Conservation (phyloP, 257 asterid species). For the Thymus quinquecostatus region DNA sequence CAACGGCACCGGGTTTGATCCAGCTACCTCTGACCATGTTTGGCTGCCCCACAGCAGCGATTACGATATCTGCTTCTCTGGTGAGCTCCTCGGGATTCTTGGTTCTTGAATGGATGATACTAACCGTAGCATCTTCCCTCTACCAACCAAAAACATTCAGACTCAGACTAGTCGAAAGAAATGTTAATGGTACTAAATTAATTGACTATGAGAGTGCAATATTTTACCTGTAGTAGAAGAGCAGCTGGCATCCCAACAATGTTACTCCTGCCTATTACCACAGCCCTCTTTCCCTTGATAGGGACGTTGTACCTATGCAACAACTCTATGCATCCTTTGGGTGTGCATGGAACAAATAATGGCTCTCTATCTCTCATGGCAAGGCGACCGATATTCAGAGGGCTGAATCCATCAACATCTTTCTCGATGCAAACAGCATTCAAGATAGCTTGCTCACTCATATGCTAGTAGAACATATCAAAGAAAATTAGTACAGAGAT, state of each 20-base stretch:
- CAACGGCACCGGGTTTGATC: conserved; percentile 90
- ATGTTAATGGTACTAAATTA: background rate
- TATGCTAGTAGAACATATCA: conserved; percentile 58
- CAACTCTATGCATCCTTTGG: conserved; percentile 91
- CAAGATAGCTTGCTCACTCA: conserved; percentile 77
- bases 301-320: conserved; percentile 71
- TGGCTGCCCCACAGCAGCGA: conserved; percentile 82
- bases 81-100: conserved; percentile 74
- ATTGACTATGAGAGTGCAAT: background rate
- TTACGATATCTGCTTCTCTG: conserved; percentile 82
- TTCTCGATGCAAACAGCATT: conserved; percentile 86
- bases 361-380: conserved; percentile 98
- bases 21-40: conserved; percentile 96
- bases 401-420: conserved; percentile 98
- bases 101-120: conserved; percentile 85
- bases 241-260: conserved; percentile 96
- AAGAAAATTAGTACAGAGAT: conserved; percentile 19
- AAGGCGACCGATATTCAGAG: conserved; percentile 81
- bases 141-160: conserved; percentile 29
- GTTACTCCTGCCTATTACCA: conserved; percentile 91
- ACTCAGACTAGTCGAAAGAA: conserved; percentile 3
- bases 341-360: conserved; percentile 89
- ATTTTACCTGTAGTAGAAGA: conserved; percentile 75
- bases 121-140: conserved; percentile 96
- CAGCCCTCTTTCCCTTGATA: conserved; percentile 90